Conservation (phyloP, 768 basidiomycete genomes). For the Saitozyma sp. region DNA sequence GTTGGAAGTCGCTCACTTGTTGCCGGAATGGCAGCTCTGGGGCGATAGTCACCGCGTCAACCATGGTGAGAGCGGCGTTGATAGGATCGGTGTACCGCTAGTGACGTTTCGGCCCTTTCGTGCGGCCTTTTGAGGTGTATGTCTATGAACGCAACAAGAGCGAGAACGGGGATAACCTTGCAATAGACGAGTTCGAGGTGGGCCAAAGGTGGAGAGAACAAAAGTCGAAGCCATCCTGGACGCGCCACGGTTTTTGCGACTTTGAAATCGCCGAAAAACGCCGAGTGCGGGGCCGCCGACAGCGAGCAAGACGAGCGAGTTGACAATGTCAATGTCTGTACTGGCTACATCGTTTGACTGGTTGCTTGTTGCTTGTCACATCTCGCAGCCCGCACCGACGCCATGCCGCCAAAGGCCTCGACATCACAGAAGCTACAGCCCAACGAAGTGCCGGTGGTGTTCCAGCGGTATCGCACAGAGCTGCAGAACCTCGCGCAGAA, state of each 20-base stretch:
- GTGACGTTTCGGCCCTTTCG: neutral
- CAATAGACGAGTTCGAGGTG: neutral
- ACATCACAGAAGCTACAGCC: conserved; percentile 23
- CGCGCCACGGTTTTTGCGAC: neutral
- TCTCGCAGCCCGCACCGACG: neutral
- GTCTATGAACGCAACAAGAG: neutral
- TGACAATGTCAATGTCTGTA: too few species aligned
- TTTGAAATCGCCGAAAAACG: neutral
- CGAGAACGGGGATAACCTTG: neutral
- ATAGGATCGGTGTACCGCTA: too few species aligned
- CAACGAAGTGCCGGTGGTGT: conserved; percentile 56
- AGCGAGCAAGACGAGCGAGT: too few species aligned
- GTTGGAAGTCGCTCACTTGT: conserved; percentile 18
- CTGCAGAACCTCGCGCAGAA: conserved; percentile 88
- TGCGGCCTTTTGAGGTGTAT: neutral
- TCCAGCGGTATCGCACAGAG: conserved; percentile 79
- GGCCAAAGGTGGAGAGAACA: too few species aligned
- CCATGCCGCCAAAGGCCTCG: conserved; percentile 39
- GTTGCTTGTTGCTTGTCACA: too few species aligned
- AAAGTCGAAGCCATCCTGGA: too few species aligned
- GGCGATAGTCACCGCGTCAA: conserved; percentile 45
- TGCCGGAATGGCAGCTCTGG: conserved; percentile 49
- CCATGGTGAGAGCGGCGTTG: too few species aligned
- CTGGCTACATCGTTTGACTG: too few species aligned
- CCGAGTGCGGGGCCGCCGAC: neutral